Evolutionary conservation across 257 asterid genomes (phyloP), one percentile per base, ranked within the genome.

Genomic region (Gardenia jasminoides): DNA sequence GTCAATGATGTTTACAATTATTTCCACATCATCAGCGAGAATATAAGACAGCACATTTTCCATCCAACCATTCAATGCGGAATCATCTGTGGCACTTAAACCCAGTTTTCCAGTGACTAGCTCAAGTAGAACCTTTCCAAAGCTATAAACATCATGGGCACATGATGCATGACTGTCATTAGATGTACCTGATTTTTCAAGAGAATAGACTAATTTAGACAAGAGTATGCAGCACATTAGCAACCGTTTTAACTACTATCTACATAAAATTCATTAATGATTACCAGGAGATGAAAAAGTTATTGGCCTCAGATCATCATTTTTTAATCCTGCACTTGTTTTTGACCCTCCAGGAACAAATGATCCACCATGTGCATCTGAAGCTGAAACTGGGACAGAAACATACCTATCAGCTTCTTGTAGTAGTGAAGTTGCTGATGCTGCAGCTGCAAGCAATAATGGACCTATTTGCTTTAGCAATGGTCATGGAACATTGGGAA

Each of bases 391-490:
- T 1, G 97, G 96, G 20, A 93, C 88, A 3, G 99, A 93, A 20
- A 96, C 88, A 46, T 96, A 96, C 82, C 99, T 84, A 48, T 98
- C 99, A 28, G 98, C 98, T 89, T 93, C 97, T 85, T 97, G 81
- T 39, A 89, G 84, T 70, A 93, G 82, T 67, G 97, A 82, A 59
- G 90, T 78, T 13, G 91, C 65, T n/a, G 88, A 91, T 72, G 77
- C 84, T 30, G 90, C 87, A 73, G 88, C 87, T 22, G 92, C 61
- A 56, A 81, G 84, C 20, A 85, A 75, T 31, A 88, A 81, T 0
- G 91, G 86, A 66, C 89, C 97, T 48, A 12, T 15, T 48, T 48
- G 10, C 56, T 48, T 48, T 48, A 61, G 67, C 11, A 61, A 30
- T 61, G 1, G 67, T 20, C 41, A 36, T 36, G 41, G 3, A 36